These are phyloP conservation scores for Colletotrichum sp. DNA, from an alignment of 2,329 filamentous ascomycete genomes.

Conservation along the genomic window DNA sequence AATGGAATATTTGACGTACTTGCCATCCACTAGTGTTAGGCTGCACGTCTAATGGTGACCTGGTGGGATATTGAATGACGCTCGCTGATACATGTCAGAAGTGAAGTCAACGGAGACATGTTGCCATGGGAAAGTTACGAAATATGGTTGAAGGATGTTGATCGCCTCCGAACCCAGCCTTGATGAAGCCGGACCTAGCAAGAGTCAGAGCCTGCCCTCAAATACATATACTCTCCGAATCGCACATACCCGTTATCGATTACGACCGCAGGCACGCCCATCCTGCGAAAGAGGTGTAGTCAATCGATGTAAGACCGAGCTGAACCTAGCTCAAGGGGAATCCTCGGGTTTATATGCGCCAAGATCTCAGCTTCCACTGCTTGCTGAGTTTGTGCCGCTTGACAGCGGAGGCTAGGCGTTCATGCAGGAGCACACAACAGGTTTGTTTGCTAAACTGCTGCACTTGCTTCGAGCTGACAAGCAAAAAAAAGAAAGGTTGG, in stretches of 20 bases:
- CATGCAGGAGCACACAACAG: background rate
- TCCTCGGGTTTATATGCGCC: background rate
- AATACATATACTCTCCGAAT: too few relatives aligned
- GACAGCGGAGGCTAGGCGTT: background rate
- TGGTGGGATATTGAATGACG: background rate
- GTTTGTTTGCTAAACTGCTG: background rate
- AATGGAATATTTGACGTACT: background rate
- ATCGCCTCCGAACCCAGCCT: background rate
- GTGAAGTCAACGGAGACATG: background rate
- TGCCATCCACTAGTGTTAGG: background rate
- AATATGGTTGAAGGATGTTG: background rate
- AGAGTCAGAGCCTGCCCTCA: accelerated
- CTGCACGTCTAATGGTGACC: background rate
- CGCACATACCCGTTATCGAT: background rate
- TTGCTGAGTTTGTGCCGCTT: background rate
- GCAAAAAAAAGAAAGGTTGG: background rate
- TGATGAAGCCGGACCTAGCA: background rate
- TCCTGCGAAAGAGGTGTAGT: background rate
- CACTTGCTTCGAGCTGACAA: background rate
- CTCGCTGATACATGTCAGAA: background rate
- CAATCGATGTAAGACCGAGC: background rate
- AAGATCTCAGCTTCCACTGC: background rate
- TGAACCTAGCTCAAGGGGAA: background rate
- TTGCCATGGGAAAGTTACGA: background rate
- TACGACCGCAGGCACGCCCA: background rate